A percentile compares a stretch with the other conserved stretches of the same genome.
These are phyloP conservation scores for Debaryomyces nepalensis DNA, from an alignment of 1,139 yeast species.

Conservation along the genomic window DNA sequence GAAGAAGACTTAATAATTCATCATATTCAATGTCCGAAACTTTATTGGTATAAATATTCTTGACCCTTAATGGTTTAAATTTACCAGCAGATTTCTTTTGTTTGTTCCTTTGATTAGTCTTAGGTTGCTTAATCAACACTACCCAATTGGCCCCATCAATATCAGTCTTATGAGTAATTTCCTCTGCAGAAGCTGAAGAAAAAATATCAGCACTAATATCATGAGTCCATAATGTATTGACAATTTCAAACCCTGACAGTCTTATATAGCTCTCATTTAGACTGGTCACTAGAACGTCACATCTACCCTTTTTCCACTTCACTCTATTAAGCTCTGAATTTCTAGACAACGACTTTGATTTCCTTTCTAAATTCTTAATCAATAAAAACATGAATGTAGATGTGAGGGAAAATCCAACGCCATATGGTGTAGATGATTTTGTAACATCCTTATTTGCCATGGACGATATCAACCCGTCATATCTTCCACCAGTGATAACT, in stretches of 20 bases:
- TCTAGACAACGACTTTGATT: conserved; percentile 29
- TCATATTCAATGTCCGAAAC: conserved; percentile 75
- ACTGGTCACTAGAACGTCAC: conserved; percentile 81
- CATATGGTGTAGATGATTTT: conserved; percentile 47
- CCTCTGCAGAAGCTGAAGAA: conserved; percentile 62
- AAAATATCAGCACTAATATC: conserved; percentile 75
- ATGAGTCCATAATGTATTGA: conserved; percentile 69
- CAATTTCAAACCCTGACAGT: conserved; percentile 64
- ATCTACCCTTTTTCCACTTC: conserved; percentile 51
- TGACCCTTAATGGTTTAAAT: conserved; percentile 76
- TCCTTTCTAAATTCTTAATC: conserved; percentile 37
- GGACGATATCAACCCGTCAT: conserved; percentile 69
- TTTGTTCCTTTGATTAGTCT: conserved; percentile 30
- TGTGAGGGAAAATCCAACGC: conserved; percentile 81
- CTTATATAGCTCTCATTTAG: conserved; percentile 56
- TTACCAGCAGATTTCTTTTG: conserved; percentile 36
- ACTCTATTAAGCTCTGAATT: conserved; percentile 31
- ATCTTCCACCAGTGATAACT: conserved; percentile 91
- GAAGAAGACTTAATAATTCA: conserved; percentile 60
- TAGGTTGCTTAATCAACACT: conserved; percentile 67
- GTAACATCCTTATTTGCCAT: conserved; percentile 51
- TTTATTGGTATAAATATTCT: conserved; percentile 57
- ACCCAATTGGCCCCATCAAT: conserved; percentile 77
- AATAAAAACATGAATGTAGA: conserved; percentile 48
- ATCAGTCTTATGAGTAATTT: conserved; percentile 64